Percentiles rank a stretch among this genome's conserved stretches.
phyloP scores from a whole-genome alignment of 345 rosid genomes.

The Stellera chamaejasme region DNA sequence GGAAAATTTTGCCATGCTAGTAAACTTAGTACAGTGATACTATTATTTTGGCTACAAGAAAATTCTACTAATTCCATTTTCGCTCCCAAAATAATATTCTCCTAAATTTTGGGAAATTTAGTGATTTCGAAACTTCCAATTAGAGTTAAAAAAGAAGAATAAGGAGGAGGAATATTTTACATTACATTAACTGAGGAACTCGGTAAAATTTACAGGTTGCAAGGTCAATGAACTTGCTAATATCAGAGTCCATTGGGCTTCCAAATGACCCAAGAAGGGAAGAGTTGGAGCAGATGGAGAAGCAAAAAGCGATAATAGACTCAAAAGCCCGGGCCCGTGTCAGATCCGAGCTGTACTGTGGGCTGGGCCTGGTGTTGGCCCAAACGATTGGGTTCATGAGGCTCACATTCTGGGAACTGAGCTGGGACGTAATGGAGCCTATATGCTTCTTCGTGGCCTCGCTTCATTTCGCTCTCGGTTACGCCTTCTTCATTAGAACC shows the following conservation, averaged over 20 bases:
- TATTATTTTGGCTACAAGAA: too few species aligned
- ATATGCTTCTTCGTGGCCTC: conserved; percentile 77
- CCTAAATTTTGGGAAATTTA: too few species aligned
- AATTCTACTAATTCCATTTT: background rate
- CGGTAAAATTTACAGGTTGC: conserved; percentile 29
- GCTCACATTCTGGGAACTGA: conserved; percentile 90
- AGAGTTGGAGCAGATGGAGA: conserved; percentile 50
- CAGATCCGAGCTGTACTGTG: conserved; percentile 55
- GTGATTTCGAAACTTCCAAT: too few species aligned
- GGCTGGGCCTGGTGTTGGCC: conserved; percentile 39
- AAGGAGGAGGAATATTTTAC: too few species aligned
- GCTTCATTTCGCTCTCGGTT: conserved; percentile 44
- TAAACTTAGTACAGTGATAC: too few species aligned
- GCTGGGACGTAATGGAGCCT: conserved; percentile 99
- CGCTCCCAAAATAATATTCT: too few species aligned
- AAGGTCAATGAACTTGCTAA: conserved; percentile 36
- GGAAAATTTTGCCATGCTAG: too few species aligned
- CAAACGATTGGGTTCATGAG: conserved; percentile 81
- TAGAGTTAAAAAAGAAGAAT: too few species aligned
- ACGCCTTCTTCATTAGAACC: conserved; percentile 64
- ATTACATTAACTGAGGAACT: too few species aligned
- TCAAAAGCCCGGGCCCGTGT: conserved; percentile 37
- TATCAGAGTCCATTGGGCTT: conserved; percentile 22
- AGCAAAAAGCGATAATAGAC: conserved; percentile 52
- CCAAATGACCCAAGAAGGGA: conserved; percentile 60